Percentiles rank a stretch among this genome's conserved stretches.
Conservation (phyloP, 2,329 filamentous ascomycete species). For the Truncatella angustata region DNA sequence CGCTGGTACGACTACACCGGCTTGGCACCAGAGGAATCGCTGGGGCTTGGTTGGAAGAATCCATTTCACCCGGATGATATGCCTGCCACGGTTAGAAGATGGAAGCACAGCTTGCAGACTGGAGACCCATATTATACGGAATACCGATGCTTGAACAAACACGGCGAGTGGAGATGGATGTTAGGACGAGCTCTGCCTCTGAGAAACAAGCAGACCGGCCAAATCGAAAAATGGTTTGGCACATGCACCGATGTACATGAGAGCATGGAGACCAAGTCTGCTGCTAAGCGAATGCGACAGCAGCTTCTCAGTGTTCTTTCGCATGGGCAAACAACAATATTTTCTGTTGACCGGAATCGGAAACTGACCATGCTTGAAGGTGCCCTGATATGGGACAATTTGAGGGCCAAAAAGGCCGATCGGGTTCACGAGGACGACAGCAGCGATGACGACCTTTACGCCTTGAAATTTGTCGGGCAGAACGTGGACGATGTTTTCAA, state of each 20-base stretch:
- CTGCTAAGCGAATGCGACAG: slow-evolving; percentile 64
- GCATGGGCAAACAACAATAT: slow-evolving; percentile 73
- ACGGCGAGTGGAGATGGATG: slow-evolving; percentile 78
- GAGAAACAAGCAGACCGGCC: slow-evolving; percentile 60
- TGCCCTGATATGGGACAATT: slow-evolving; percentile 55
- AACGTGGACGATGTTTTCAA: slow-evolving; percentile 66
- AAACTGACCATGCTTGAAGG: slow-evolving; percentile 71
- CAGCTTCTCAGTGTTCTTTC: slow-evolving; percentile 72
- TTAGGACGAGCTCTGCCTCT: slow-evolving; percentile 70
- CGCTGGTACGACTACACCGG: slow-evolving; percentile 82
- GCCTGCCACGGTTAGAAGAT: slow-evolving; percentile 50
- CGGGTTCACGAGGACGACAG: not conserved
- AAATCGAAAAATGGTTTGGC: slow-evolving; percentile 76
- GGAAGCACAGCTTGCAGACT: slow-evolving; percentile 62
- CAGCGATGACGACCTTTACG: slow-evolving; percentile 35
- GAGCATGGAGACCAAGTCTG: slow-evolving; percentile 64
- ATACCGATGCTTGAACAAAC: slow-evolving; percentile 64
- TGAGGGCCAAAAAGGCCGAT: slow-evolving; percentile 15
- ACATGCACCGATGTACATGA: slow-evolving; percentile 81
- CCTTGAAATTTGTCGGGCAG: slow-evolving; percentile 55
- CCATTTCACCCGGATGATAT: slow-evolving; percentile 72
- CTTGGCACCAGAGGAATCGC: slow-evolving; percentile 57
- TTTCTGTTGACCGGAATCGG: slow-evolving; percentile 64
- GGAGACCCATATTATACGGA: slow-evolving; percentile 69
- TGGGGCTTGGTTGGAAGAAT: slow-evolving; percentile 61